Conservation (phyloP, 768 basidiomycete genomes). For the Lentinula raphanica region DNA sequence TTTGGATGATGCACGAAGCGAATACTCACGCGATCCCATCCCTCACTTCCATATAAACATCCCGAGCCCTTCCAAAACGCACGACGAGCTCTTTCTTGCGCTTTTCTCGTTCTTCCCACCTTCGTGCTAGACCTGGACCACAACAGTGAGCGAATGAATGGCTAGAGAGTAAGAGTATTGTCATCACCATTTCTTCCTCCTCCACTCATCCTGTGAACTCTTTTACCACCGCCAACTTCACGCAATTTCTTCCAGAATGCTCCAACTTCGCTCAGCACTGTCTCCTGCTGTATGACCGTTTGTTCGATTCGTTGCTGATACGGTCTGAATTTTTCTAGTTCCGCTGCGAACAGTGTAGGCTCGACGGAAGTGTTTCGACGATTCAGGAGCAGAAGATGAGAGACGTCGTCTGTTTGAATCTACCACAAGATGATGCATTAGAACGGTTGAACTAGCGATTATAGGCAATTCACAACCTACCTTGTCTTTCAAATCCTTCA, state of each 20-base stretch:
- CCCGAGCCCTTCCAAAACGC: constrained; percentile 70
- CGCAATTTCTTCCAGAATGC: constrained; percentile 70
- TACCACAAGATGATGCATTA: too few relatives aligned
- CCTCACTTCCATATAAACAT: constrained; percentile 81
- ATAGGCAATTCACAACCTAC: too few relatives aligned
- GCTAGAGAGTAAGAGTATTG: neutral
- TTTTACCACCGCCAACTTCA: constrained; percentile 59
- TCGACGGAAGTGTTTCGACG: constrained; percentile 80
- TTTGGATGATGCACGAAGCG: neutral
- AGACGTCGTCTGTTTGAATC: constrained; percentile 96
- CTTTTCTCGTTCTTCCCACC: constrained; percentile 80
- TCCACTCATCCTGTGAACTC: neutral
- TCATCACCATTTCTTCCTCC: neutral
- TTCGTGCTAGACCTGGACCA: constrained; percentile 52
- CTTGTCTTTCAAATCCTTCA: constrained; percentile 96
- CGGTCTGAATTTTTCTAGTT: constrained; percentile 93
- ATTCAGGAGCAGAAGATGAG: constrained; percentile 87
- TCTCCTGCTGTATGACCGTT: constrained; percentile 74
- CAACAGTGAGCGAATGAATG: neutral
- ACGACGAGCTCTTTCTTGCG: constrained; percentile 69
- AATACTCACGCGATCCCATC: constrained; percentile 76
- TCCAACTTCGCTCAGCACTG: constrained; percentile 68
- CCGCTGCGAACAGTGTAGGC: constrained; percentile 82
- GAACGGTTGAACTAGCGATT: too few relatives aligned
- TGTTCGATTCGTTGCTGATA: constrained; percentile 79